A percentile compares a stretch with the other conserved stretches of the same genome.
These are phyloP conservation scores for Suillus brevipes DNA, from an alignment of 768 basidiomycete species.

Conservation along the genomic window DNA sequence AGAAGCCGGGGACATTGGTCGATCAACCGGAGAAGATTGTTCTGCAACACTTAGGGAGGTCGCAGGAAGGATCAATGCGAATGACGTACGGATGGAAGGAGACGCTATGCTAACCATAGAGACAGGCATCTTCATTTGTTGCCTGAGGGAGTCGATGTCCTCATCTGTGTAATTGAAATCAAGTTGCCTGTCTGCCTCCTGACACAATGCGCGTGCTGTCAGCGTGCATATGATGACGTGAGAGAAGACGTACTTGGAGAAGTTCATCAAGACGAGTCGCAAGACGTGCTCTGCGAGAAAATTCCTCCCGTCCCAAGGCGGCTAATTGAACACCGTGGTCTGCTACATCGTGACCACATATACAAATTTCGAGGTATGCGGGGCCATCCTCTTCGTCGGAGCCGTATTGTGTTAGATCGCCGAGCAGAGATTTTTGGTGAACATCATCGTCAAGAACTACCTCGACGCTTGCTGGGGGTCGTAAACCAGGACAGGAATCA, in stretches of 20 bases:
- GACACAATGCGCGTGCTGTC: constrained; percentile 6
- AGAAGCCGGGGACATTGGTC: constrained; percentile 31
- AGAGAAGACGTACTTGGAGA: constrained; percentile 60
- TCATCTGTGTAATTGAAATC: constrained; percentile 79
- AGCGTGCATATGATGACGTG: background rate
- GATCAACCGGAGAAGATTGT: constrained; percentile 22
- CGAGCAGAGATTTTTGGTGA: constrained; percentile 47
- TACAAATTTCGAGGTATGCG: constrained; percentile 59
- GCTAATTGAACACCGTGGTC: constrained; percentile 68
- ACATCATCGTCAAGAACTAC: constrained; percentile 55
- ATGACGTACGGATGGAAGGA: constrained; percentile 52
- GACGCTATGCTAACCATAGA: constrained; percentile 51
- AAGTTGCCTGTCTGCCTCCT: constrained; percentile 78
- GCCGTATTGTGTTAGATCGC: constrained; percentile 62
- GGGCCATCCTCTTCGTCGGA: constrained; percentile 67
- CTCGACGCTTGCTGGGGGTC: constrained; percentile 57
- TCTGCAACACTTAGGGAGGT: constrained; percentile 23
- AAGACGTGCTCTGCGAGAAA: constrained; percentile 68
- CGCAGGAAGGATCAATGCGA: background rate
- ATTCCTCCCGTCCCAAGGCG: constrained; percentile 59
- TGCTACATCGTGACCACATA: constrained; percentile 65
- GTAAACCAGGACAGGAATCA: constrained; percentile 65
- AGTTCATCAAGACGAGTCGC: constrained; percentile 82
- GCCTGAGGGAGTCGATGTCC: constrained; percentile 65
- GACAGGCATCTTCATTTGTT: constrained; percentile 62